Evolutionary conservation across 2,329 filamentous ascomycete species (phyloP).

Genomic region (Nemania diffusa): DNA sequence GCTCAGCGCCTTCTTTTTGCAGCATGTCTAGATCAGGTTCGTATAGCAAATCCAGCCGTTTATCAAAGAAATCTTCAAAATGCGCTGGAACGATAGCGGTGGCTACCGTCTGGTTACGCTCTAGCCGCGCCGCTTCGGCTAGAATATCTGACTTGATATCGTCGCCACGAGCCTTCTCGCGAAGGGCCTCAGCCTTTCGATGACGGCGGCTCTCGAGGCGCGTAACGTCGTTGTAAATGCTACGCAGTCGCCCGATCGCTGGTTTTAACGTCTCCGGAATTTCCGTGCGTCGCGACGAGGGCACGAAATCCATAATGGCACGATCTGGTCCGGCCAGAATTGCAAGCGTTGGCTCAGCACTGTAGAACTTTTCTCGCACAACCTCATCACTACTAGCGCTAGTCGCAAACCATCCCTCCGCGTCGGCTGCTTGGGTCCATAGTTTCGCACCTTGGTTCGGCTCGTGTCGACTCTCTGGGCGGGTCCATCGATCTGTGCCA

Average conservation of each 20-base stretch:
- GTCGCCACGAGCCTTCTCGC: conserved; percentile 83
- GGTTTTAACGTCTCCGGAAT: conserved; percentile 84
- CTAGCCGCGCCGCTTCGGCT: conserved; percentile 82
- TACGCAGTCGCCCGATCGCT: conserved; percentile 79
- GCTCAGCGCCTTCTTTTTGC: conserved; percentile 77
- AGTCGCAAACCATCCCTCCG: conserved; percentile 84
- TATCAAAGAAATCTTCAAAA: conserved; percentile 91
- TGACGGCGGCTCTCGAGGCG: conserved; percentile 83
- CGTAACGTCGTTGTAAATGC: conserved; percentile 84
- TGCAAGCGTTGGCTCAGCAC: conserved; percentile 77
- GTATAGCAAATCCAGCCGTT: conserved; percentile 78
- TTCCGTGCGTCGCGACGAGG: conserved; percentile 80
- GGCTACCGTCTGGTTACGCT: conserved; percentile 81
- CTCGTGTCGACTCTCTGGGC: conserved; percentile 75
- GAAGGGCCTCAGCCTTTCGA: conserved; percentile 80
- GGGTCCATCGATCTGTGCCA: conserved; percentile 86
- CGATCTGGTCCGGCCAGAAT: conserved; percentile 83
- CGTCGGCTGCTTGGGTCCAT: conserved; percentile 79
- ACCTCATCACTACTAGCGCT: conserved; percentile 66
- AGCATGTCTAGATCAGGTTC: conserved; percentile 79
- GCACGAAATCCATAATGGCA: conserved; percentile 87
- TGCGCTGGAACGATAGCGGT: conserved; percentile 87
- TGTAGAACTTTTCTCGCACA: conserved; percentile 81
- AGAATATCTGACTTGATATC: conserved; percentile 89
- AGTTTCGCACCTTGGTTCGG: conserved; percentile 71